Base-by-base conservation (phyloP, 495 filamentous ascomycete genomes). In the Aspergillus steynii region DNA sequence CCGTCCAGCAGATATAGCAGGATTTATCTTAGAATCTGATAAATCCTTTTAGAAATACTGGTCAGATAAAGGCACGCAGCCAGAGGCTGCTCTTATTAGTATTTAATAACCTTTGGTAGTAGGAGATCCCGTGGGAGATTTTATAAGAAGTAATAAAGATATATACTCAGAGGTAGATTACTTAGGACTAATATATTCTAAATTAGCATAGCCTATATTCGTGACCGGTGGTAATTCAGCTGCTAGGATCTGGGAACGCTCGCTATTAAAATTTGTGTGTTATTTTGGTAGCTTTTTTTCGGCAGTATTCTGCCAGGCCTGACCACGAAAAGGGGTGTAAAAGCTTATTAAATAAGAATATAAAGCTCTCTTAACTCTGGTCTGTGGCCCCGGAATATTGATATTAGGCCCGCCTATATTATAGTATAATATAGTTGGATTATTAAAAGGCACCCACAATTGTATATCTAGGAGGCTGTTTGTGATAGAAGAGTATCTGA, bases 381-480 rank as follows among this genome's bases (percentile, higher is more conserved):
- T 69, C 37, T 8, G 47, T 14, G 29, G 63, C 55, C 37, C 72
- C 60, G 55, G n/a, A n/a, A n/a, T n/a, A n/a, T 80, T 67, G 4
- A 59, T 59, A 49, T 70, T 67, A 4, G 70, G 74, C 42, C 76
- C 71, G 62, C 65, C 67, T 10, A 76, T 51, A 58, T 70, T 56
- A 58, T 81, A 81, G 55, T 76, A 75, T 1, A 81, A 59, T 3
- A 65, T 79, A 47, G 49, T 42, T 25, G 72, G 75, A 12, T 79
- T 56, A 52, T 78, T 54, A 14, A 63, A 53, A 53, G 65, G 66
- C 55, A 80, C 60, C 31, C 61, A 53, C 31, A 80, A 68, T 8
- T 75, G 74, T 14, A 80, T 66, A 25, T 48, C 60, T 14, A 61
- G 57, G 20, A 75, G 42, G 26, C 72, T 66, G 28, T 63, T 79